A percentile compares a stretch with the other conserved stretches of the same genome.
phyloP scores from a whole-genome alignment of 495 filamentous ascomycete species.

The Beverwykella pulmonaria region DNA sequence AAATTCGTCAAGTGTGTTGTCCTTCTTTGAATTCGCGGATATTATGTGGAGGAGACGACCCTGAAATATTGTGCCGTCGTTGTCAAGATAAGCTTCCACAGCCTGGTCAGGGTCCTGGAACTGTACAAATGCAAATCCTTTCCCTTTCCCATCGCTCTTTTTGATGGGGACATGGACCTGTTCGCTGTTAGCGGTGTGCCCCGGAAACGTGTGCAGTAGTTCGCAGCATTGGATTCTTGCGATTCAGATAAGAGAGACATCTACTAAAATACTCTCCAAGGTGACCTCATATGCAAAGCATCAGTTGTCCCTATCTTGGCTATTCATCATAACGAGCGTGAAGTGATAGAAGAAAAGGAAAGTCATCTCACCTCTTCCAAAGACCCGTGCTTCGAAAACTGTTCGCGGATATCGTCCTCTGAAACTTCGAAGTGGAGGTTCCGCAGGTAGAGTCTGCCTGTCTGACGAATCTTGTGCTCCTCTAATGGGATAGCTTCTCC shows the following conservation, averaged over 20 bases:
- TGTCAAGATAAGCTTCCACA: slow-evolving; percentile 68
- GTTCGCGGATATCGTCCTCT: slow-evolving; percentile 71
- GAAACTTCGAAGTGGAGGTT: slow-evolving; percentile 83
- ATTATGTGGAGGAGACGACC: slow-evolving; percentile 89
- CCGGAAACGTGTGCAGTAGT: not conserved
- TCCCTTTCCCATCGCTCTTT: slow-evolving; percentile 63
- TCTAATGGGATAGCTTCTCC: slow-evolving; percentile 31
- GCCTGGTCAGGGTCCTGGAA: slow-evolving; percentile 71
- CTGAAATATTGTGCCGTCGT: slow-evolving; percentile 85
- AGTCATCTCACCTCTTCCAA: slow-evolving; percentile 78
- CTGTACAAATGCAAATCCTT: slow-evolving; percentile 88
- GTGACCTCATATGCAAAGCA: slow-evolving; percentile 70
- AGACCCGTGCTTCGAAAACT: slow-evolving; percentile 70
- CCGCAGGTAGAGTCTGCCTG: slow-evolving; percentile 77
- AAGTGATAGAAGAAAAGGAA: slow-evolving; percentile 37
- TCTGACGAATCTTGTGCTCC: slow-evolving; percentile 55
- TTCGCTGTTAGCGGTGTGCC: not conserved
- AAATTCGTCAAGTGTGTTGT: slow-evolving; percentile 81
- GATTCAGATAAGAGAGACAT: slow-evolving; percentile 67
- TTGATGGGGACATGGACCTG: slow-evolving; percentile 84
- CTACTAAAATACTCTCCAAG: slow-evolving; percentile 76
- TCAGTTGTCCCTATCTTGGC: slow-evolving; percentile 99
- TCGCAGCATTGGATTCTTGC: slow-evolving; percentile 5
- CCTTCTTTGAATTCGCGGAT: slow-evolving; percentile 75
- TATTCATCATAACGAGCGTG: slow-evolving; percentile 73